Base-by-base conservation (phyloP, 441 rosid genomes). In the Gossypium schwendimanii region DNA sequence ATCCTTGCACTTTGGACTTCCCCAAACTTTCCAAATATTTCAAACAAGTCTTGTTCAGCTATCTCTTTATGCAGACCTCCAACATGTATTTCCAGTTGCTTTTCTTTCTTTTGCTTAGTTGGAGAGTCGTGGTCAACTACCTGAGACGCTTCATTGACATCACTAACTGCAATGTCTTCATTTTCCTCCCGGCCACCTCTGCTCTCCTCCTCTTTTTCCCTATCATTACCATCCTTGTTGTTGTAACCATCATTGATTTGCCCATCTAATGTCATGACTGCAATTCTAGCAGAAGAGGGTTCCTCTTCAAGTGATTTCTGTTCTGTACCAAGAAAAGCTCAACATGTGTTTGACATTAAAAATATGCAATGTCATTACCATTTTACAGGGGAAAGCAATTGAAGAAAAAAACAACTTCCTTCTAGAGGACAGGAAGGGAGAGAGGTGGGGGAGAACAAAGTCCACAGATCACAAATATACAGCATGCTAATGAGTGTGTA, bases 1-100 rank as follows among this genome's bases (percentile, higher is more conserved):
- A 75, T 23, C 54, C 63, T 70, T 31, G 70, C 78, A 50, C 18
- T 49, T 75, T 36, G 31, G 53, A 75, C 58, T 69, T 61, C 74
- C 15, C 78, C 78, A 69, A 75, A 69, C 55, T 52, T 75, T 53
- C 73, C 69, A 41, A 75, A 75, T 28, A 75, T 50, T 52, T 61
- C 61, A 60, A 69, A 49, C 73, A 75, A 75, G 63, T 75, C 78
- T 39, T 69, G 63, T 62, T 75, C 73, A 69, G 69, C 74, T 14
- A 47, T 47, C 52, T 18, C 47, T 60, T 75, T 61, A 53, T 36
- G 63, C 36, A 75, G 70, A 31, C 78, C 73, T n/a, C 70, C 78
- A 62, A 75, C 54, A 69, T 69, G 52, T 47, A 75, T 39, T 61
- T 75, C 78, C 24, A 53, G 10, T 45, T 54, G 17, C 41, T 75